A percentile compares a stretch with the other conserved stretches of the same genome.
phyloP scores from a whole-genome alignment of 768 basidiomycete genomes.

The Boletellus ananiceps region DNA sequence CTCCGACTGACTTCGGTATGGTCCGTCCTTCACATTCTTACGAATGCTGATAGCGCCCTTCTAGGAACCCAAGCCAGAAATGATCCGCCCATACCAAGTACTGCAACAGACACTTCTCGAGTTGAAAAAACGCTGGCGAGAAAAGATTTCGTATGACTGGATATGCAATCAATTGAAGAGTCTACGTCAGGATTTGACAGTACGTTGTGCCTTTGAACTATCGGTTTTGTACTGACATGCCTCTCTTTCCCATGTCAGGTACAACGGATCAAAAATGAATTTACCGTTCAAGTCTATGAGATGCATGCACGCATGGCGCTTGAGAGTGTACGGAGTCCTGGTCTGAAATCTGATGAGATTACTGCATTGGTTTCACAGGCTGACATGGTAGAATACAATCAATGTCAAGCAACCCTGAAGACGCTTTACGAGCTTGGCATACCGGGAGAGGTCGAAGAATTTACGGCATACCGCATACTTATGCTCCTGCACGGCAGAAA shows the following conservation, averaged over 20 bases:
- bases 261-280: constrained; percentile 97
- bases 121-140: constrained; percentile 84
- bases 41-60: constrained; percentile 4
- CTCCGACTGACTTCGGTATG: constrained; percentile 85
- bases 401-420: constrained; percentile 89
- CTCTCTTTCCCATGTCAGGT: constrained; percentile 51
- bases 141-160: constrained; percentile 74
- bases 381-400: constrained; percentile 98
- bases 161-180: constrained; percentile 99
- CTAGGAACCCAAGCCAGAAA: constrained; percentile 93
- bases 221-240: constrained; percentile 2
- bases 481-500: constrained; percentile 94
- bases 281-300: constrained; percentile 96
- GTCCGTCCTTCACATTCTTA: neutral
- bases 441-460: constrained; percentile 90
- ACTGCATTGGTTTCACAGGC: constrained; percentile 45
- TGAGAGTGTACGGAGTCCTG: constrained; percentile 60
- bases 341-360: constrained; percentile 3
- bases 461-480: constrained; percentile 94
- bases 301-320: constrained; percentile 97
- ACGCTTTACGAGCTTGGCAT: constrained; percentile 91
- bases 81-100: constrained; percentile 84
- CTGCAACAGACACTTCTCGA: constrained; percentile 81
- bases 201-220: constrained; percentile 39
- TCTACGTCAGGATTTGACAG: constrained; percentile 94